phyloP scores from a whole-genome alignment of 768 basidiomycete species.

The Mycena venus region DNA sequence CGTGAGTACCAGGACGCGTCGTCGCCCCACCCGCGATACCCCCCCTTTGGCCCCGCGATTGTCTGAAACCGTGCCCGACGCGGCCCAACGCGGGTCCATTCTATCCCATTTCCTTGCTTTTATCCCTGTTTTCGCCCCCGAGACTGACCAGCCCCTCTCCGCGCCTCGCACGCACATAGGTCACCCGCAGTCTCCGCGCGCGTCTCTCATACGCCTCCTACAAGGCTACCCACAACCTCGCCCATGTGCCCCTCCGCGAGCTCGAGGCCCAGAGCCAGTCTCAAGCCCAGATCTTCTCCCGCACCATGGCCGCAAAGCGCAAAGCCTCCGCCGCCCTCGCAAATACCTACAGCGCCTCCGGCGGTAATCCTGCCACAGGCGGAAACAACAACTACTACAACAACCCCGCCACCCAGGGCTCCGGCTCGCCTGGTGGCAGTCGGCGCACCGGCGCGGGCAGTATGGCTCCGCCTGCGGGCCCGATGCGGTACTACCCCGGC shows the following conservation, averaged over 20 bases:
- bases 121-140: constrained; percentile 35
- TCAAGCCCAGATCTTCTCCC: constrained; percentile 60
- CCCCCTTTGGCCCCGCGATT: constrained; percentile 22
- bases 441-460: constrained; percentile 51
- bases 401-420: constrained; percentile 64
- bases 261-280: constrained; percentile 72
- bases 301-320: constrained; percentile 72
- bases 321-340: constrained; percentile 51
- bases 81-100: background rate
- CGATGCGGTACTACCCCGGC: constrained; percentile 60
- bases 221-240: constrained; percentile 83
- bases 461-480: constrained; percentile 60
- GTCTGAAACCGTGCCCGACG: background rate
- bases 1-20: constrained; percentile 75
- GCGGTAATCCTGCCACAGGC: too few species aligned
- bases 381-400: too few species aligned
- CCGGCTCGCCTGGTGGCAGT: constrained; percentile 43
- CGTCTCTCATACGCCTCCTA: constrained; percentile 88
- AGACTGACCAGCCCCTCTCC: constrained; percentile 52
- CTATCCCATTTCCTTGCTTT: constrained; percentile 16
- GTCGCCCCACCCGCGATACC: constrained; percentile 39
- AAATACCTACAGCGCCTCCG: constrained; percentile 35
- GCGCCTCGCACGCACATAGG: too few species aligned
- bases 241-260: constrained; percentile 75
- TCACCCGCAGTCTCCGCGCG: constrained; percentile 84